Conservation (phyloP, 2,329 filamentous ascomycete genomes). For the Pseudofabraea citricarpa region DNA sequence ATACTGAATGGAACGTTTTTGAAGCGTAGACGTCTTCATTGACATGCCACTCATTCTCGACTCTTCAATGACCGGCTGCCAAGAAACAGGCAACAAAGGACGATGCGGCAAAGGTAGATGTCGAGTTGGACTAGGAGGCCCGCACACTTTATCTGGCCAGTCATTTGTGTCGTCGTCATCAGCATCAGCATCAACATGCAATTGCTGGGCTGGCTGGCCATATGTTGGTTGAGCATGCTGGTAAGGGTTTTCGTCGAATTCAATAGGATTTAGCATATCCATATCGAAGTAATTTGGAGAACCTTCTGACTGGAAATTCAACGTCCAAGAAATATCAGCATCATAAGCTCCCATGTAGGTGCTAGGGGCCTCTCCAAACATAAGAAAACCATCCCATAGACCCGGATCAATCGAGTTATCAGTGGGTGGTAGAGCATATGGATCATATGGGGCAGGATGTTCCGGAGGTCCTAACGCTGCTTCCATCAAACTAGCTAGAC, state of each 20-base stretch:
- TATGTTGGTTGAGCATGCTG: conserved; percentile 8
- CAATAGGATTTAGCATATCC: conserved; percentile 11
- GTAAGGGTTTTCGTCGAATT: conserved; percentile 14
- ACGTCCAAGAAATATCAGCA: conserved; percentile 24
- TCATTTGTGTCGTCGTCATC: conserved; percentile 22
- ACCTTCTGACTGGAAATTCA: conserved; percentile 15
- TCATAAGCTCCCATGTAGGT: conserved; percentile 25
- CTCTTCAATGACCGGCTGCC: conserved; percentile 22
- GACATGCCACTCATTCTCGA: conserved; percentile 13
- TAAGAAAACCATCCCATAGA: conserved; percentile 24
- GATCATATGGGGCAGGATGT: background rate
- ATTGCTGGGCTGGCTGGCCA: background rate
- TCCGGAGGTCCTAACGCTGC: conserved; percentile 20
- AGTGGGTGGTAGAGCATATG: conserved; percentile 11
- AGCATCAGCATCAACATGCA: conserved; percentile 13
- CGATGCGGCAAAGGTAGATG: conserved; percentile 14
- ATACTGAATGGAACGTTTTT: conserved; percentile 15
- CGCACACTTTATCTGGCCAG: conserved; percentile 22
- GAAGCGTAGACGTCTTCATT: conserved; percentile 1
- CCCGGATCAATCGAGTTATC: conserved; percentile 15
- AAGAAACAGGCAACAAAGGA: conserved; percentile 18
- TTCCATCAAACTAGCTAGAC: conserved; percentile 23
- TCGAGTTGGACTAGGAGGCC: conserved; percentile 7
- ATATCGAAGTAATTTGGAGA: conserved; percentile 15
- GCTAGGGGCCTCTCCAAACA: conserved; percentile 15